Base-by-base conservation (phyloP, 139 green algal species). In the Chloropicon primus region DNA sequence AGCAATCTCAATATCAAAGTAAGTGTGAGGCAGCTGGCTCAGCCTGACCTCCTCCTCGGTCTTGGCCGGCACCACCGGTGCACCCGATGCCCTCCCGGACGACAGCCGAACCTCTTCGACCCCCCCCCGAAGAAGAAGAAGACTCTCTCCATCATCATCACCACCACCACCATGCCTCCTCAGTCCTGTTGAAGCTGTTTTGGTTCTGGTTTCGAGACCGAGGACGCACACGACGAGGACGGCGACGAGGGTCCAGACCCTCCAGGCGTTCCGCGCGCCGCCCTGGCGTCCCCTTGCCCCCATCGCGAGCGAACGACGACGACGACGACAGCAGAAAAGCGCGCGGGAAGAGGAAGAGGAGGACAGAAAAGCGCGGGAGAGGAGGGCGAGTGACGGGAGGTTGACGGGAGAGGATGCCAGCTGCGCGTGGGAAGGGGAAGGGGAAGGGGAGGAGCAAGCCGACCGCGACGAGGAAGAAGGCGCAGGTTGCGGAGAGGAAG, bases 1-100 rank as follows among this genome's bases (percentile, higher is more conserved):
- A 53, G 86, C 82, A 26, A 90, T 87, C 2, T 73, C 74, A 24
- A 90, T 82, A 72, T 92, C 84, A 2, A 89, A 5, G 54, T 79
- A 89, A 28, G 86, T 81, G 10, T 88, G 79, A 21, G 86, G 86
- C 72, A 88, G 75, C 25, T 79, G 74, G 74, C 77, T 22, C 54
- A 82, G 54, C 22, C 84, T 77, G 22, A 75, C 25, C n/a, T 72
- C 29, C 41, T 90, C 84, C 2, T 21, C 73, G 17, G 71, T 74
- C 25, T 77, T 23, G 5, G 73, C 74, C 1, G 77, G 22, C 1
- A 27, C 53, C 1, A 71, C 21, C 0, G 75, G 72, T 1, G 75
- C 27, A 27, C 2, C 1, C n/a, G n/a, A 62, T 17, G 41, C 41
- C 41, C 41, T 62, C 41, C 10, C 41, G 41, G 41, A 17, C 5